Conservation (phyloP, 768 basidiomycete species). For the Rickenella mellea region DNA sequence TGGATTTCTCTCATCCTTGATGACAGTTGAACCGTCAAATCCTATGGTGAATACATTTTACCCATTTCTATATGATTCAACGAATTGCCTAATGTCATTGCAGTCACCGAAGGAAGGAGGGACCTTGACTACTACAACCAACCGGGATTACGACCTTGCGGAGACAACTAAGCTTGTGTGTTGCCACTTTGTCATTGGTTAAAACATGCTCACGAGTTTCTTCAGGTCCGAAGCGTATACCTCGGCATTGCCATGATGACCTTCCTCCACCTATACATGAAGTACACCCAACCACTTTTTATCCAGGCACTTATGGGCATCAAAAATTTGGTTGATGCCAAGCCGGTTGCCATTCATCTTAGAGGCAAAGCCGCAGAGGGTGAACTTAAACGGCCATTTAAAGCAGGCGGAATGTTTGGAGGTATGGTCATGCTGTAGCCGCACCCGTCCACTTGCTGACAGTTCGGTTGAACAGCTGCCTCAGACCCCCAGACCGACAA, state of each 20-base stretch:
- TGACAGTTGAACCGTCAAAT: constrained; percentile 59
- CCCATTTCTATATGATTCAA: background rate
- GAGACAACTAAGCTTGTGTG: constrained; percentile 70
- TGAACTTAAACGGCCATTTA: constrained; percentile 87
- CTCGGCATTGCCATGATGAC: constrained; percentile 70
- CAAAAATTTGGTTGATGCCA: constrained; percentile 83
- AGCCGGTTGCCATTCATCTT: constrained; percentile 74
- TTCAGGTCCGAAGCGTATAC: constrained; percentile 27
- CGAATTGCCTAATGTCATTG: background rate
- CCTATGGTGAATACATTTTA: constrained; percentile 53
- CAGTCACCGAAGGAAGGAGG: constrained; percentile 53
- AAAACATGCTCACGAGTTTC: background rate
- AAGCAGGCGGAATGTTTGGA: constrained; percentile 58
- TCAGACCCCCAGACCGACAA: constrained; percentile 78
- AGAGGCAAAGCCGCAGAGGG: constrained; percentile 73
- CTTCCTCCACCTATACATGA: constrained; percentile 89
- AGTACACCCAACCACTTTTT: constrained; percentile 94
- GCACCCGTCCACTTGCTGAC: background rate
- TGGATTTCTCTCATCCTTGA: constrained; percentile 5
- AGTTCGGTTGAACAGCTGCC: constrained; percentile 24
- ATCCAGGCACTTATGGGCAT: constrained; percentile 93
- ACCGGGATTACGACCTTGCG: constrained; percentile 85
- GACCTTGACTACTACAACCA: constrained; percentile 81
- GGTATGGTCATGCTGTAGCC: constrained; percentile 27
- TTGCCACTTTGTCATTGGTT: background rate